A percentile compares a stretch with the other conserved stretches of the same genome.
Evolutionary conservation across 176 grass and related monocot genomes (phyloP).

Genomic region (barley (Hordeum vulgare)): MorexV3_pseudomolecules_assembly NC_058521.1:11926288-11926787

Average conservation of each 20-base stretch:
- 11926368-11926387: conserved; percentile 96
- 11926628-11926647: conserved; percentile 78
- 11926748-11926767: not conserved
- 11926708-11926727: conserved; percentile 18
- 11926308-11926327: not conserved
- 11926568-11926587: conserved; percentile 80
- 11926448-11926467: conserved; percentile 35
- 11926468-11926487: conserved; percentile 20
- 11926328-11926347: not conserved
- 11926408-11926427: conserved; percentile 64
- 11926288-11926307: conserved; percentile 59
- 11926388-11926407: conserved; percentile 74
- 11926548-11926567: conserved; percentile 93
- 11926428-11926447: conserved; percentile 70
- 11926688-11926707: conserved; percentile 30
- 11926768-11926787: conserved; percentile 68
- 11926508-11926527: not conserved
- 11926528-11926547: conserved; percentile 5
- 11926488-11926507: conserved; percentile 1
- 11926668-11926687: conserved; percentile 94
- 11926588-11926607: conserved; percentile 88
- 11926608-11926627: conserved; percentile 93
- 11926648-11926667: conserved; percentile 95
- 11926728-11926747: not conserved
- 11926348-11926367: conserved; percentile 27